phyloP scores from a whole-genome alignment of 768 basidiomycete species.

The Lyophyllum semitale region DNA sequence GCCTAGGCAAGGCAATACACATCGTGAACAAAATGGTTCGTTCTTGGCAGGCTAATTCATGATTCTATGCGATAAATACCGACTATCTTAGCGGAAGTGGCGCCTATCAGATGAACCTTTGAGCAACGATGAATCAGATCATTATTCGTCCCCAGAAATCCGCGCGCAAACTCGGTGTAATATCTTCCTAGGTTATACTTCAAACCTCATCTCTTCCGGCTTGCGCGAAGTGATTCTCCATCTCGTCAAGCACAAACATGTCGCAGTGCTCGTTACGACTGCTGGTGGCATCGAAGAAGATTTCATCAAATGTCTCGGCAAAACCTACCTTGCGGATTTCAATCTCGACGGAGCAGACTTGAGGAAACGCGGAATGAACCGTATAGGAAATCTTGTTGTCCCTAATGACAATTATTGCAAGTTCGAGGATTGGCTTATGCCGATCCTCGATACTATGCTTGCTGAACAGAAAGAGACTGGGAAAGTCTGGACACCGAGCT shows the following conservation, averaged over 20 bases:
- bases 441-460: conserved; percentile 89
- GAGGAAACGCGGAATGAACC: conserved; percentile 89
- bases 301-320: conserved; percentile 98
- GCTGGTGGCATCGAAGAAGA: conserved; percentile 99
- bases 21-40: conserved; percentile 92
- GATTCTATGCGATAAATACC: conserved; percentile 1
- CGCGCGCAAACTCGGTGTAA: conserved; percentile 77
- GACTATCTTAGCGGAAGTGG: conserved; percentile 72
- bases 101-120: conserved; percentile 85
- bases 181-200: conserved; percentile 97
- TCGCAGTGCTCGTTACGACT: conserved; percentile 91
- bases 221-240: conserved; percentile 89
- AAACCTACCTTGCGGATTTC: conserved; percentile 94
- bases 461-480: conserved; percentile 78
- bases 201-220: conserved; percentile 97
- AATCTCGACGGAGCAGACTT: conserved; percentile 88
- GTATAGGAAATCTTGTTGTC: conserved; percentile 94
- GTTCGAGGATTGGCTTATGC: conserved; percentile 99
- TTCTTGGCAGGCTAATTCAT: background rate
- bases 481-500: conserved; percentile 88
- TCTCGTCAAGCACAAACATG: conserved; percentile 91
- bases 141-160: conserved; percentile 56
- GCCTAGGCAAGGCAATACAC: conserved; percentile 83
- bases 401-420: conserved; percentile 99
- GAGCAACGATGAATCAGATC: conserved; percentile 68